phyloP scores from a whole-genome alignment of 164 flowering plant genomes.

The Paratinospora sagittata region DNA sequence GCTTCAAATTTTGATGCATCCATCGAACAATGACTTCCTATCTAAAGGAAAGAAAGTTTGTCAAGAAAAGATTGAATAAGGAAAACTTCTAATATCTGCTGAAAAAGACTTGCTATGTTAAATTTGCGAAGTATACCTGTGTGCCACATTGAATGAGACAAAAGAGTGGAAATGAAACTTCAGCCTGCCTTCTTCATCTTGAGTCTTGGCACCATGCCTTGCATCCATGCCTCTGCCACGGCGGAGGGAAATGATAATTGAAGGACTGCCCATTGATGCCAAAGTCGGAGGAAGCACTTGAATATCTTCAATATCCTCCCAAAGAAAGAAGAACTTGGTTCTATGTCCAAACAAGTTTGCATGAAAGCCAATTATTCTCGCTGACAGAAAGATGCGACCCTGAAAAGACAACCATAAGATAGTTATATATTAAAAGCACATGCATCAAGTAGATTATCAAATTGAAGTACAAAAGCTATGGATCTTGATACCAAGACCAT shows the following conservation, averaged over 20 bases:
- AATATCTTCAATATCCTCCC: constrained; percentile 97
- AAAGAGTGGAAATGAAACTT: constrained; percentile 92
- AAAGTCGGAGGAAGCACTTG: constrained; percentile 65
- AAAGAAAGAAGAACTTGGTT: constrained; percentile 86
- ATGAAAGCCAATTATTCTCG: constrained; percentile 88
- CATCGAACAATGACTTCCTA: not conserved
- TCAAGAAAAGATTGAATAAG: too few species aligned
- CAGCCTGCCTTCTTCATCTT: constrained; percentile 83
- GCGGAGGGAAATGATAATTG: constrained; percentile 62
- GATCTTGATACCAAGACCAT: not conserved
- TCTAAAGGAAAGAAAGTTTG: not conserved
- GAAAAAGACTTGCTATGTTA: not conserved
- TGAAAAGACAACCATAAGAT: too few species aligned
- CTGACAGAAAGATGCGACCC: constrained; percentile 95
- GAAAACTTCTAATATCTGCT: not conserved
- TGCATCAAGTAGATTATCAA: not conserved
- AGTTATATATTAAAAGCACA: too few species aligned
- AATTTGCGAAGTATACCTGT: constrained; percentile 46
- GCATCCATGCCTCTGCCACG: constrained; percentile 88
- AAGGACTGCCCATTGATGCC: constrained; percentile 91
- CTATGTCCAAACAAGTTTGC: constrained; percentile 84
- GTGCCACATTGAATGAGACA: constrained; percentile 77
- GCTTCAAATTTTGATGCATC: not conserved
- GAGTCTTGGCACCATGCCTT: constrained; percentile 80
- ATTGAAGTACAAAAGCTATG: not conserved